Evolutionary conservation across 2,329 filamentous ascomycete genomes (phyloP), one percentile per base, ranked within the genome.

Genomic region (Xylariaceae sp.): DNA sequence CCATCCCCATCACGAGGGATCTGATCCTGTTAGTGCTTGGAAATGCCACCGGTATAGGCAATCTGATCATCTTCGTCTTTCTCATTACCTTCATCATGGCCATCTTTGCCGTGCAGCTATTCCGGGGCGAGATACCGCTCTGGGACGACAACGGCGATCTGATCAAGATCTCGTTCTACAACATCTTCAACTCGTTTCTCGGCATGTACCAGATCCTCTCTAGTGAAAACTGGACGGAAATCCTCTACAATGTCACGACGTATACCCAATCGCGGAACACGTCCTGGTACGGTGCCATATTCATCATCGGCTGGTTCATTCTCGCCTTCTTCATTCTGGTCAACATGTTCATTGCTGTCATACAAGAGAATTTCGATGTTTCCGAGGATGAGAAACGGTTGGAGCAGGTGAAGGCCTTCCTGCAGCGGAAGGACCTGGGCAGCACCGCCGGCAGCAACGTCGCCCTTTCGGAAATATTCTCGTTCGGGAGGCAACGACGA

Each of bases 291-390:
- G 88, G 86, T 8, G 88, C 90, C 7, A 73, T 86, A 1, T 96
- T 98, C 53, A 74, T 95, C 51, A 87, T 96, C 47, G 75, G 89
- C 50, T 98, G 92, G 92, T 97, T 95, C 63, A 92, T 95, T 41
- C 74, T 98, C 30, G 76, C 88, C 5, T 96, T 94, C 62, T 90
- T 97, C 59, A 94, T 98, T 65, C 77, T 97, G 46, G 68, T 98
- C 68, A 98, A 97, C 59, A 98, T 98, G 92, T 98, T 98, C 71
- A 97, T 98, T 85, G 92, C 92, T 71, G 92, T 98, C 66, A 98
- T 98, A 50, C 92, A 98, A 62, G 92, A 98, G 59, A 98, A 95
- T 57, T 98, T 98, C 59, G 92, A 98, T 64, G 88, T 98, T 17
- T 94, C 89, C 3, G 92, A 98, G 60, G 94, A 98, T 59, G 89